Percentiles rank a stretch among this genome's conserved stretches.
phyloP scores from a whole-genome alignment of 441 rosid genomes.

The Brassica hybrid region DNA sequence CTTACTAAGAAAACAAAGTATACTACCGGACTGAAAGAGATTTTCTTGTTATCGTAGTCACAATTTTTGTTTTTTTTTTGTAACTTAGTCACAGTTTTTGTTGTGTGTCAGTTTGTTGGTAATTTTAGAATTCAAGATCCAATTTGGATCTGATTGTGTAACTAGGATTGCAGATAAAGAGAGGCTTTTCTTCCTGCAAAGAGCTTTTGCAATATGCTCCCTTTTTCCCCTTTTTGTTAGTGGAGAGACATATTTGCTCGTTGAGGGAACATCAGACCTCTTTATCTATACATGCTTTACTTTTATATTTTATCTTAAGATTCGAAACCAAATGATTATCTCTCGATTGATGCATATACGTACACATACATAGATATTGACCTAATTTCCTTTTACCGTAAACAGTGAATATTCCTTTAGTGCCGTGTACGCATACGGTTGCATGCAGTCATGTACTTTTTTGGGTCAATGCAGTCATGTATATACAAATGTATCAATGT shows the following conservation, averaged over 20 bases:
- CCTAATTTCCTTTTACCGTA: constrained; percentile 7
- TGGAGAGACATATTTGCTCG: constrained; percentile 53
- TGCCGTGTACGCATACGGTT: constrained; percentile 33
- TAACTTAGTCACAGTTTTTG: constrained; percentile 13
- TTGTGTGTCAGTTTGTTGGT: constrained; percentile 33
- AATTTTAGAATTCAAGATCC: constrained; percentile 37
- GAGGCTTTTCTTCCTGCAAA: constrained; percentile 57
- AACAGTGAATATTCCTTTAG: constrained; percentile 34
- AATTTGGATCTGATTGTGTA: constrained; percentile 34
- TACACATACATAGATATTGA: constrained; percentile 13
- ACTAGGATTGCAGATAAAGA: constrained; percentile 43
- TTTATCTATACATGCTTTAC: constrained; percentile 19
- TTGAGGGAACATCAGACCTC: constrained; percentile 53
- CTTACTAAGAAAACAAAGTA: not conserved
- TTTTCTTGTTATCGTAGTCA: constrained; percentile 16
- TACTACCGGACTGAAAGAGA: not conserved
- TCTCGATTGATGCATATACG: constrained; percentile 19
- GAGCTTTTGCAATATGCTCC: constrained; percentile 61
- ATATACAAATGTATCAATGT: constrained; percentile 30
- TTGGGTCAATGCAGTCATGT: constrained; percentile 30
- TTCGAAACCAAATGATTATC: constrained; percentile 16
- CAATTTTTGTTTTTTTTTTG: constrained; percentile 6
- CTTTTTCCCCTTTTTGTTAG: constrained; percentile 53
- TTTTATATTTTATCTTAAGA: constrained; percentile 16
- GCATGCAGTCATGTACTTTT: constrained; percentile 35